phyloP scores from a whole-genome alignment of 2,329 filamentous ascomycete genomes.

The Magnaporthiopsis incrustans region DNA sequence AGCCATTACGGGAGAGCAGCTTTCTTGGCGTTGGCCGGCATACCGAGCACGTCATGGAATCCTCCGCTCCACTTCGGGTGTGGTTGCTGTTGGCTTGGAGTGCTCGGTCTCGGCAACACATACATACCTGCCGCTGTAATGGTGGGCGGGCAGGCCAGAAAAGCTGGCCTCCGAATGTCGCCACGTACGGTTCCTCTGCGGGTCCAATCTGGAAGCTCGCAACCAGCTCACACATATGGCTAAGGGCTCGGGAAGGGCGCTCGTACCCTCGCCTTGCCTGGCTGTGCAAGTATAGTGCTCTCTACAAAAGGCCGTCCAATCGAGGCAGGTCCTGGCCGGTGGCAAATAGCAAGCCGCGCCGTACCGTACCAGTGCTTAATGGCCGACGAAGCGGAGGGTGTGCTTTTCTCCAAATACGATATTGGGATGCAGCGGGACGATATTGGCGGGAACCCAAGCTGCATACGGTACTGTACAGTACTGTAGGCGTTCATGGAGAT shows the following conservation, averaged over 20 bases:
- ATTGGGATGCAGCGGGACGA: not conserved
- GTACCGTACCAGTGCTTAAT: too few relatives aligned
- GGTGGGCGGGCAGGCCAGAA: too few relatives aligned
- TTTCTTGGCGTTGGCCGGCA: not conserved
- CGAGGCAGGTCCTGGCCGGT: not conserved
- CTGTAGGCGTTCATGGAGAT: too few relatives aligned
- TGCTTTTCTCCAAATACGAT: not conserved
- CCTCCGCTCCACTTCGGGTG: not conserved
- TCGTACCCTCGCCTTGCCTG: not conserved
- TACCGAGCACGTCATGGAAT: not conserved
- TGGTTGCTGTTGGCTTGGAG: not conserved
- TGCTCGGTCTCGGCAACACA: not conserved
- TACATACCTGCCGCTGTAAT: not conserved
- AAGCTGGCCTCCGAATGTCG: not conserved
- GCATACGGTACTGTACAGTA: too few relatives aligned
- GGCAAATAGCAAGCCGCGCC: too few relatives aligned
- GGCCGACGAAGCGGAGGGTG: not conserved
- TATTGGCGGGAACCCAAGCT: not conserved
- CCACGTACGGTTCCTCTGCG: not conserved
- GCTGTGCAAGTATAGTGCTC: not conserved
- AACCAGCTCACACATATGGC: not conserved
- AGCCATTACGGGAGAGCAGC: not conserved
- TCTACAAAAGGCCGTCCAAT: not conserved
- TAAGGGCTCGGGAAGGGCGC: not conserved
- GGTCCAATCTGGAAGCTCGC: not conserved